Conservation (phyloP, 306 rosid species). For the Acacia confusa region DNA sequence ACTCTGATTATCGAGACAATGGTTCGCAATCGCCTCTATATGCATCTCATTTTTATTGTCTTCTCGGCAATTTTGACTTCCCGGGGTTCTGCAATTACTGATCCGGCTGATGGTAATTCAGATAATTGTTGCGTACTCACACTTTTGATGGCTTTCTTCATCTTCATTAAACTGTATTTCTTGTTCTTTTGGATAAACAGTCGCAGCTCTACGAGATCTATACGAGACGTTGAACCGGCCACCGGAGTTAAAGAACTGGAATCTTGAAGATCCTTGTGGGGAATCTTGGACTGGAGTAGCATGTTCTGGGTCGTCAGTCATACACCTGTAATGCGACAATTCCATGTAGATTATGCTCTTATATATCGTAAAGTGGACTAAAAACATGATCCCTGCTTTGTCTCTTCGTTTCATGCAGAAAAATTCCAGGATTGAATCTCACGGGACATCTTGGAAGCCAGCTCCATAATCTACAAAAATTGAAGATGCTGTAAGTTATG, state of each 20-base stretch:
- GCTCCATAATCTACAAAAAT: conserved; percentile 57
- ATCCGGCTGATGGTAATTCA: conserved; percentile 57
- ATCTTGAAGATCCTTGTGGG: conserved; percentile 78
- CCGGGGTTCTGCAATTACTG: conserved; percentile 48
- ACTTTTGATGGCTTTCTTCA: background rate
- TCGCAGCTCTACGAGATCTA: conserved; percentile 62
- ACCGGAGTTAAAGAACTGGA: conserved; percentile 64
- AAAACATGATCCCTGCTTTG: conserved; percentile 7
- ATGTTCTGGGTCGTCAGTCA: conserved; percentile 75
- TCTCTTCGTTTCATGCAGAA: conserved; percentile 50
- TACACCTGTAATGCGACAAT: conserved; percentile 63
- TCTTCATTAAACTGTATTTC: conserved; percentile 15
- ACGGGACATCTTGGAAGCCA: conserved; percentile 66
- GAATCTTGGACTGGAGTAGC: conserved; percentile 88
- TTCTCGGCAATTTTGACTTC: conserved; percentile 51
- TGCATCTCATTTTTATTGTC: conserved; percentile 36
- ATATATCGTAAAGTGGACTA: conserved; percentile 2
- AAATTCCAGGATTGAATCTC: conserved; percentile 74
- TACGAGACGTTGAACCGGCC: conserved; percentile 65
- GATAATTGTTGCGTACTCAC: background rate
- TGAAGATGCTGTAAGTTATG: conserved; percentile 73
- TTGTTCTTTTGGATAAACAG: conserved; percentile 43
- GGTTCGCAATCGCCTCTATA: conserved; percentile 29
- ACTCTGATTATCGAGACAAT: conserved; percentile 38
- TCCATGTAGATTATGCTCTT: background rate